These are phyloP conservation scores for Tetrapyrgos nigripes DNA, from an alignment of 1,284 basidiomycete species.

Conservation along the genomic window DNA sequence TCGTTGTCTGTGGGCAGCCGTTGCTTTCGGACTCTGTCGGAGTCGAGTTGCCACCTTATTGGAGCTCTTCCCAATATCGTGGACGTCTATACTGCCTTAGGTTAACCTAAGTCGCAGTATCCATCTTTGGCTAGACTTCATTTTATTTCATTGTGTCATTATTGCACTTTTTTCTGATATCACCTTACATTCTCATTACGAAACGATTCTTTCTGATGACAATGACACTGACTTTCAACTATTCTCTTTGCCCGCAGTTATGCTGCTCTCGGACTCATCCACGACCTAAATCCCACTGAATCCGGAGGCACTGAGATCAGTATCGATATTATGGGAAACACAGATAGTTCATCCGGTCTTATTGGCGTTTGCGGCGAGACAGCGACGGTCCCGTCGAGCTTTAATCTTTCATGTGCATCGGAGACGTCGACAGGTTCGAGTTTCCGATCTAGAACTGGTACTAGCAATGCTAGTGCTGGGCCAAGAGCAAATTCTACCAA, in stretches of 20 bases:
- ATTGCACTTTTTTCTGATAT: conserved; percentile 5
- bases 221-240: conserved; percentile 12
- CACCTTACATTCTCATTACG: background rate
- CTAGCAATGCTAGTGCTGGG: background rate
- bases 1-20: too few species aligned
- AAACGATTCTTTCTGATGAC: conserved; percentile 1
- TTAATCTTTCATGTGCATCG: conserved; percentile 9
- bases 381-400: conserved; percentile 16
- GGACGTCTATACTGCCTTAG: conserved; percentile 3
- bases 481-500: background rate
- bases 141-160: background rate
- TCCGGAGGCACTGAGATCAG: conserved; percentile 64
- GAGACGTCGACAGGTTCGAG: conserved; percentile 20
- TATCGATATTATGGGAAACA: conserved; percentile 20
- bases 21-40: conserved; percentile 1
- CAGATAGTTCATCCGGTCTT: conserved; percentile 5
- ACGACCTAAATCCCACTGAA: conserved; percentile 67
- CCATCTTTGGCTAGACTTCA: background rate
- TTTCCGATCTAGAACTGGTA: background rate
- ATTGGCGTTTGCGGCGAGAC: background rate
- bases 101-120: conserved; percentile 2
- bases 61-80: background rate
- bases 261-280: conserved; percentile 75
- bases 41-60: background rate
- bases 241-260: conserved; percentile 59